Percentiles rank a stretch among this genome's conserved stretches.
Conservation (phyloP, 2,329 filamentous ascomycete species). For the Akanthomyces lecanii region DNA sequence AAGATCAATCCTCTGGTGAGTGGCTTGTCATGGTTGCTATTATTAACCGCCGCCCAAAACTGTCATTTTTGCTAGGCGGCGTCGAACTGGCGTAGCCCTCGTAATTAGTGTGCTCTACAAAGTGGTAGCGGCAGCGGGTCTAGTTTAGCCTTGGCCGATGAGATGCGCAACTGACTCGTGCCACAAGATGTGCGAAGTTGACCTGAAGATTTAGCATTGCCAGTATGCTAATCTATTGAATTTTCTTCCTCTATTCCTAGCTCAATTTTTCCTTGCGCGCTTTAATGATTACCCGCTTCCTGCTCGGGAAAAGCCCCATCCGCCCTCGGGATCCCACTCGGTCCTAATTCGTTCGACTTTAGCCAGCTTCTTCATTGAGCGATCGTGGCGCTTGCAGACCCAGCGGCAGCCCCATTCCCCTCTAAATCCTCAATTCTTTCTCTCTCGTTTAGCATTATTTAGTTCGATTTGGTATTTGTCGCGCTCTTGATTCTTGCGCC, state of each 20-base stretch:
- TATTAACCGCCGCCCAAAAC: background rate
- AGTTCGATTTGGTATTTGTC: background rate
- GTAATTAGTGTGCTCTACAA: background rate
- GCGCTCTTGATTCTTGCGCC: background rate
- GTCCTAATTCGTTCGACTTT: background rate
- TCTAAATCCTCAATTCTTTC: background rate
- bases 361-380: constrained; percentile 12
- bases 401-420: background rate
- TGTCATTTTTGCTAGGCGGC: background rate
- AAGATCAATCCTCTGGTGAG: background rate
- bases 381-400: constrained; percentile 3
- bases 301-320: background rate
- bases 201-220: background rate
- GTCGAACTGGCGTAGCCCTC: background rate
- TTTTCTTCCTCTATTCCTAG: background rate
- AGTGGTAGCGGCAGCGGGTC: background rate
- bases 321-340: too few relatives aligned
- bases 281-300: background rate
- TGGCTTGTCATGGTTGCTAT: background rate
- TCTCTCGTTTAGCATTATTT: background rate
- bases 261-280: background rate
- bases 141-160: background rate
- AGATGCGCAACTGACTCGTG: background rate
- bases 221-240: background rate
- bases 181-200: background rate